Percentiles rank a stretch among this genome's conserved stretches.
These are phyloP conservation scores for Sclerospora graminicola DNA, from an alignment of 352 stramenopile species.

Conservation along the genomic window DNA sequence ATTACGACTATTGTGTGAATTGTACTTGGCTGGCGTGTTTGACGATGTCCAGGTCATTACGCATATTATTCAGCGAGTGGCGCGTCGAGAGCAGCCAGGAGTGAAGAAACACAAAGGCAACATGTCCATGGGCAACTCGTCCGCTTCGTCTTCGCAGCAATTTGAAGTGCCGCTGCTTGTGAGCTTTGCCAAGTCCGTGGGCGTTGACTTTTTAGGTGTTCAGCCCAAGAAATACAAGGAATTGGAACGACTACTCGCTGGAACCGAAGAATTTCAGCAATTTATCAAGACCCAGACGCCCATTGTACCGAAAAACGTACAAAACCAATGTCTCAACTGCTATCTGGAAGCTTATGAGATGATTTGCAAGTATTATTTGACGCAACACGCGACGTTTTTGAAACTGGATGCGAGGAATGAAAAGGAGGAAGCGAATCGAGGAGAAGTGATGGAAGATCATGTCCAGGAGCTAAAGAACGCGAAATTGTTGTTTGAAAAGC, in stretches of 20 bases:
- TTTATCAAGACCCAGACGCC: slow-evolving; percentile 28
- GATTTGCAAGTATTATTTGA: slow-evolving; percentile 84
- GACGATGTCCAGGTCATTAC: slow-evolving; percentile 62
- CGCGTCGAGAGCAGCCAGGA: slow-evolving; percentile 31
- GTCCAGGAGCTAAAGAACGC: slow-evolving; percentile 62
- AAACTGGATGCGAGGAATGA: slow-evolving; percentile 92
- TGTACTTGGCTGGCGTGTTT: slow-evolving; percentile 73
- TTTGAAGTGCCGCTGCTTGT: slow-evolving; percentile 90
- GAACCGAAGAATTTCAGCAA: slow-evolving; percentile 23
- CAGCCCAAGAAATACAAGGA: slow-evolving; percentile 60
- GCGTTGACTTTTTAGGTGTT: slow-evolving; percentile 82
- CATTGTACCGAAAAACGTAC: slow-evolving; percentile 56
- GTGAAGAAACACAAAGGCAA: slow-evolving; percentile 27
- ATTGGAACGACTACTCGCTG: slow-evolving; percentile 24
- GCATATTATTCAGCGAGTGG: slow-evolving; percentile 75
- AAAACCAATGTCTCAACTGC: slow-evolving; percentile 61
- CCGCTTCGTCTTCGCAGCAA: slow-evolving; percentile 30
- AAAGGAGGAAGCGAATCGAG: slow-evolving; percentile 80
- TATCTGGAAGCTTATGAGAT: slow-evolving; percentile 84
- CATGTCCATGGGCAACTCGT: slow-evolving; percentile 17
- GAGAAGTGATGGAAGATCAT: slow-evolving; percentile 64
- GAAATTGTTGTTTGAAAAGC: slow-evolving; percentile 77
- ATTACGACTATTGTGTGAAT: slow-evolving; percentile 72
- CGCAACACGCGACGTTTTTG: slow-evolving; percentile 82
- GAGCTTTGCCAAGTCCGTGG: slow-evolving; percentile 89